Evolutionary conservation across 441 rosid genomes (phyloP), one percentile per base, ranked within the genome.

Genomic region (Adansonia gregorii): DNA sequence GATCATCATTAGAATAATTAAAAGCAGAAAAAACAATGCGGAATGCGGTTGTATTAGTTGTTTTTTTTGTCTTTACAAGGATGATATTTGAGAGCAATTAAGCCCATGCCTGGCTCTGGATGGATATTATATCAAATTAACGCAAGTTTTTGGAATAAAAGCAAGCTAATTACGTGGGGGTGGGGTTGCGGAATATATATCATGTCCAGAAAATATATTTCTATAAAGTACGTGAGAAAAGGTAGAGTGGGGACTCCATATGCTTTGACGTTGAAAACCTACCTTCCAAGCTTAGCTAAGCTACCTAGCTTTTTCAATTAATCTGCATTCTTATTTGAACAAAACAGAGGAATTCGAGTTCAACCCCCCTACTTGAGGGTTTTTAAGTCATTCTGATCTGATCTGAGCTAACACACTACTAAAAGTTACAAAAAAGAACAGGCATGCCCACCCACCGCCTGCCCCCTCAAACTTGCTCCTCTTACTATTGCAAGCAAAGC

Each of bases 351-450:
- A 35, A 35, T 35, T 35, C 41, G 75, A 91, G 83, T 80, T 80
- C 90, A 94, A 92, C 92, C 75, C 81, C 81, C 85, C 87, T 91
- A 70, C 90, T 90, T 94, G 86, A 17, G 8, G 14, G 52, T 12
- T 12, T 24, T 20, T 24, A 59, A 59, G 39, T 59, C 64, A 81
- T 61, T 76, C 67, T 79, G 77, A 87, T 89, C 92, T 85, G 88
- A 89, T 76, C 67, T 79, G 77, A 87, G 89, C 92, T 85, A 89
- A 89, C 81, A 68, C 94, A 92, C 93, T 78, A 79, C 11, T 79
- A 77, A 12, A 80, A 20, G 4, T 43, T 35, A 43, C 8, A 22
- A 59, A 24, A 78, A 76, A 83, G 81, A 73, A 71, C 74, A 79
- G 80, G 73, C 61, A 75, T 48, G 20, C 8, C 19, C 54, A 49